Conservation (phyloP, 2,329 filamentous ascomycete genomes). For the Talaromyces sp. region DNA sequence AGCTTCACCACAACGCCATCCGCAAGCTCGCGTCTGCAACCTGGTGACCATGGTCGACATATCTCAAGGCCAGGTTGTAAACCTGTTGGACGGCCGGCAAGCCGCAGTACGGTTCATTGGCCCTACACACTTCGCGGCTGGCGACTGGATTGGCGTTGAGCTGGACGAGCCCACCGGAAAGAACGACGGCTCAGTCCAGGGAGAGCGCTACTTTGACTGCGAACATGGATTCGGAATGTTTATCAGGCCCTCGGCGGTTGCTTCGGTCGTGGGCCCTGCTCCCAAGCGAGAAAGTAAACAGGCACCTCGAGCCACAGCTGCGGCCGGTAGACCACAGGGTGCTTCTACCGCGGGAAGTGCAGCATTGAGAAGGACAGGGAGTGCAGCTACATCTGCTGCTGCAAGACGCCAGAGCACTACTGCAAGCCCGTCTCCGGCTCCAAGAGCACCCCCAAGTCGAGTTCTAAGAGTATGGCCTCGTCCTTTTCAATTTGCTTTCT, state of each 20-base stretch:
- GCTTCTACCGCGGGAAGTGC: slow-evolving; percentile 26
- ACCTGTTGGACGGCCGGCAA: slow-evolving; percentile 71
- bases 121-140: slow-evolving; percentile 70
- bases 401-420: slow-evolving; percentile 65
- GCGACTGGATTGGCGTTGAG: slow-evolving; percentile 87
- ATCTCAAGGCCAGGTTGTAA: slow-evolving; percentile 65
- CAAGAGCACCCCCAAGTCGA: slow-evolving; percentile 45
- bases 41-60: slow-evolving; percentile 15
- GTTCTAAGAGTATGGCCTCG: slow-evolving; percentile 31
- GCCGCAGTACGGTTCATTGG: slow-evolving; percentile 80
- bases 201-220: slow-evolving; percentile 84
- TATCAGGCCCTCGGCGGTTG: slow-evolving; percentile 67
- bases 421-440: slow-evolving; percentile 66
- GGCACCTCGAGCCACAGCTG: slow-evolving; percentile 23
- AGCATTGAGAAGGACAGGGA: slow-evolving; percentile 39
- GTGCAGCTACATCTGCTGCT: slow-evolving; percentile 30
- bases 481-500: background rate
- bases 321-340: slow-evolving; percentile 37
- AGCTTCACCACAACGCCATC: background rate
- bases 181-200: slow-evolving; percentile 89
- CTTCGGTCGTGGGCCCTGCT: slow-evolving; percentile 38
- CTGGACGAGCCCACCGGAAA: slow-evolving; percentile 78
- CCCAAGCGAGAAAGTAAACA: slow-evolving; percentile 33
- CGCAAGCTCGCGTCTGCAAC: background rate
- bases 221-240: slow-evolving; percentile 73